Evolutionary conservation across 208 protist genomes (phyloP).

Genomic region (Trypanosoma grayi): DNA sequence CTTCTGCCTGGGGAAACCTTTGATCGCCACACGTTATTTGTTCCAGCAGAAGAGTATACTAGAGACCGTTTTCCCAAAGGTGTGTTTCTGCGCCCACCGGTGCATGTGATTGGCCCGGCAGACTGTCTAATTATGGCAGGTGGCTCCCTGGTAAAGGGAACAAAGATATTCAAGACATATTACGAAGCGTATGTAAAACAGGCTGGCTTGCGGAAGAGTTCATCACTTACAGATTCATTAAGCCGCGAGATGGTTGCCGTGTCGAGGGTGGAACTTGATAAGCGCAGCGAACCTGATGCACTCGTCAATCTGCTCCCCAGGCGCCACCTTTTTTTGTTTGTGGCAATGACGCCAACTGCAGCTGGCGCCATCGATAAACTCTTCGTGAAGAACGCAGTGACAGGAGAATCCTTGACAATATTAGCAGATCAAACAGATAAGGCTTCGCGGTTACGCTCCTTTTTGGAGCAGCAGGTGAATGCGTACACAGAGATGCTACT

Average conservation of each 20-base stretch:
- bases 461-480: slow-evolving; percentile 64
- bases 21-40: slow-evolving; percentile 80
- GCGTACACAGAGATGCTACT: slow-evolving; percentile 78
- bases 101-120: slow-evolving; percentile 74
- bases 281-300: slow-evolving; percentile 53
- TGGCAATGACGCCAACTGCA: slow-evolving; percentile 39
- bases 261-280: slow-evolving; percentile 50
- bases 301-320: slow-evolving; percentile 84
- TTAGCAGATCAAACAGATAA: slow-evolving; percentile 34
- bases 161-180: slow-evolving; percentile 82
- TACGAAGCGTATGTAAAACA: slow-evolving; percentile 82
- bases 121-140: slow-evolving; percentile 86
- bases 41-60: slow-evolving; percentile 31
- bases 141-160: slow-evolving; percentile 72
- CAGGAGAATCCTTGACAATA: slow-evolving; percentile 79
- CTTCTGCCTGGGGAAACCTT: slow-evolving; percentile 72
- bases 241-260: slow-evolving; percentile 59
- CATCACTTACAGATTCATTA: slow-evolving; percentile 72
- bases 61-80: slow-evolving; percentile 61
- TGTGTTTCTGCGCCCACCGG: slow-evolving; percentile 84
- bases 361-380: slow-evolving; percentile 59
- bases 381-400: slow-evolving; percentile 88
- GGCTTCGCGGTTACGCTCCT: slow-evolving; percentile 50
- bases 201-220: slow-evolving; percentile 85
- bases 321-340: slow-evolving; percentile 86